Evolutionary conservation across 208 protist genomes (phyloP).

Genomic region (Crithidia bombi): DNA sequence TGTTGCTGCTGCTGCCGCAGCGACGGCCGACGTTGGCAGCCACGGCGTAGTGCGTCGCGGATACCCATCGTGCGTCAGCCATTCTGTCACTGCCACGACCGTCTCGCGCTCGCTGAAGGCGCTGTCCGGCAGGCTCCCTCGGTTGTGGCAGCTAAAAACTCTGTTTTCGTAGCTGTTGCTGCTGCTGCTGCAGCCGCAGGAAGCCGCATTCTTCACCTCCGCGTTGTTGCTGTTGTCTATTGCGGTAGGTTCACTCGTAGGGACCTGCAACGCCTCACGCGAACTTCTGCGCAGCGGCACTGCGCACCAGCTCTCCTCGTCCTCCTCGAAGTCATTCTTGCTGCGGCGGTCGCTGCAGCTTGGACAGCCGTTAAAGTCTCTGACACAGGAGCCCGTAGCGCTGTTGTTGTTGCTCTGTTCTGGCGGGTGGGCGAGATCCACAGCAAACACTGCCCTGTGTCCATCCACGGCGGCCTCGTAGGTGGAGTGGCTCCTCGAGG

Average conservation of each 20-base stretch:
- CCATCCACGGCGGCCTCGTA: neutral
- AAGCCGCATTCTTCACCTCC: too few relatives aligned
- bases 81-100: too few relatives aligned
- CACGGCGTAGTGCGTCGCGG: neutral
- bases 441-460: too few relatives aligned
- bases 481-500: neutral
- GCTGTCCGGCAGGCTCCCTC: too few relatives aligned
- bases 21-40: neutral
- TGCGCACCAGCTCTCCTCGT: neutral
- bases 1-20: neutral
- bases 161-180: neutral
- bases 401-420: neutral
- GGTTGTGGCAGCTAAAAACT: too few relatives aligned
- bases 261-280: neutral
- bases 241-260: too few relatives aligned
- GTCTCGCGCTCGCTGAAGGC: neutral
- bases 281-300: neutral
- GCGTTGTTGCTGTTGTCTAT: neutral
- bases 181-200: neutral
- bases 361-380: neutral
- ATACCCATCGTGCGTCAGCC: neutral
- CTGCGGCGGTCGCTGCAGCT: constrained; percentile 3
- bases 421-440: neutral
- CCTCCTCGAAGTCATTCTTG: too few relatives aligned
- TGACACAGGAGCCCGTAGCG: neutral